phyloP scores from a whole-genome alignment of 495 filamentous ascomycete genomes.

The Amniculicola lignicola region DNA sequence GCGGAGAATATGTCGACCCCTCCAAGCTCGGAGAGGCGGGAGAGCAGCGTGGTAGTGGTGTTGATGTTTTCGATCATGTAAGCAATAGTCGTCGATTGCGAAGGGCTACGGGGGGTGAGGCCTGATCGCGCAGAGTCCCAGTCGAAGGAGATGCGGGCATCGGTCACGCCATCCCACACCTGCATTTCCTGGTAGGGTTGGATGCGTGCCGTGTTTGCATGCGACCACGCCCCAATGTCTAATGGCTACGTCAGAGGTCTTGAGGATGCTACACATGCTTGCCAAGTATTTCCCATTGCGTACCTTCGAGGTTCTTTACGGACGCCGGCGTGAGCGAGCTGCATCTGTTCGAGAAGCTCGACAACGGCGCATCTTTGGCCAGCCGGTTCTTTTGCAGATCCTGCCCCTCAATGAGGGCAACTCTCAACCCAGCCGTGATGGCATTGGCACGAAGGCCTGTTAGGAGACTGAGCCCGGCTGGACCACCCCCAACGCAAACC shows the following conservation, averaged over 20 bases:
- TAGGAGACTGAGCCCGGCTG: constrained; percentile 84
- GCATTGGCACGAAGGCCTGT: constrained; percentile 77
- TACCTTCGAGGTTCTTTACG: constrained; percentile 46
- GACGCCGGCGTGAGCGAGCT: constrained; percentile 90
- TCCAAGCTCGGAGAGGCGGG: constrained; percentile 64
- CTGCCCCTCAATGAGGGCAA: constrained; percentile 88
- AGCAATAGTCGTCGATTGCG: constrained; percentile 61
- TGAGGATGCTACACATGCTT: too few relatives aligned
- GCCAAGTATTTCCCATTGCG: too few relatives aligned
- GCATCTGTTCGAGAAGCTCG: constrained; percentile 85
- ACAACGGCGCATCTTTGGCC: constrained; percentile 58
- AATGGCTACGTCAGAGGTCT: constrained; percentile 34
- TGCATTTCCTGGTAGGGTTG: constrained; percentile 90
- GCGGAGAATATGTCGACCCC: constrained; percentile 68
- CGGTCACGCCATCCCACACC: constrained; percentile 94
- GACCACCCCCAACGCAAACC: constrained; percentile 94
- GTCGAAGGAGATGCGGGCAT: constrained; percentile 84
- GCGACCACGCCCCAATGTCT: constrained; percentile 80
- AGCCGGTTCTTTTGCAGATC: constrained; percentile 64
- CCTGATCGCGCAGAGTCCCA: constrained; percentile 50
- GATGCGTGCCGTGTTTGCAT: constrained; percentile 64
- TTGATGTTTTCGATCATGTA: constrained; percentile 97
- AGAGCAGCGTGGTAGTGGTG: constrained; percentile 70
- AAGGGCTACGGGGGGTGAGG: constrained; percentile 18
- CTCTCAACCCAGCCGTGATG: constrained; percentile 68